These are phyloP conservation scores for Fusarium sp. DNA, from an alignment of 2,329 filamentous ascomycete genomes.

Conservation along the genomic window DNA sequence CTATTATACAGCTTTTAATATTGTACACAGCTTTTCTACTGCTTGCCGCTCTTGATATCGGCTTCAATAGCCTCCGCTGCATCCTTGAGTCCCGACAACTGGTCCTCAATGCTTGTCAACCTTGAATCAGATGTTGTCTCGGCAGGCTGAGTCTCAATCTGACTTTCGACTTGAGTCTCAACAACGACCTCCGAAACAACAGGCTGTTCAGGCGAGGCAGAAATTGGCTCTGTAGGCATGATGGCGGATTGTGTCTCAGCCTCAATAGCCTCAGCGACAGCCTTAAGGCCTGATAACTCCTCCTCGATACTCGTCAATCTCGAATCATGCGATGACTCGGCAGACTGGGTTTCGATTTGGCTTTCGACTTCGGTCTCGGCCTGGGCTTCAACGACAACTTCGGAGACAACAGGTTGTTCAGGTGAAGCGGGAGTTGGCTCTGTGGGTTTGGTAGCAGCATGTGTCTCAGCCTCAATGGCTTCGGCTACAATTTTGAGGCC, in stretches of 20 bases:
- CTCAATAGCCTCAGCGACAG: neutral
- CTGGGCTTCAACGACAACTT: slow-evolving; percentile 2
- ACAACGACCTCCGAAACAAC: neutral
- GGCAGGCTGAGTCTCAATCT: slow-evolving; percentile 1
- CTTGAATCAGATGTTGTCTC: slow-evolving; percentile 7
- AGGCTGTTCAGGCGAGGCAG: neutral
- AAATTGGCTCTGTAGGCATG: neutral
- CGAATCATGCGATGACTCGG: neutral
- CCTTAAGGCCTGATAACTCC: neutral
- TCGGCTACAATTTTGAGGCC: neutral
- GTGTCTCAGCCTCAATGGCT: neutral
- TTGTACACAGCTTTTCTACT: slow-evolving; percentile 44
- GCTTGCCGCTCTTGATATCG: slow-evolving; percentile 37
- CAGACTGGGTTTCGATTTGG: neutral
- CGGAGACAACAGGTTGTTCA: neutral
- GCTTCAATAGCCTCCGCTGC: slow-evolving; percentile 40
- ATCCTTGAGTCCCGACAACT: slow-evolving; percentile 34
- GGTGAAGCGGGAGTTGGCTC: neutral
- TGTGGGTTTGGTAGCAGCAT: neutral
- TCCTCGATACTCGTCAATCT: neutral
- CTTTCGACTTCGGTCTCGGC: neutral
- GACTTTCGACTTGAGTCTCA: neutral
- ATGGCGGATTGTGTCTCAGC: neutral
- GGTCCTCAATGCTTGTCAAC: slow-evolving; percentile 38
- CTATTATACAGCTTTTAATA: slow-evolving; percentile 42